phyloP scores from a whole-genome alignment of 306 rosid species.

The Nissolia schottii region DNA sequence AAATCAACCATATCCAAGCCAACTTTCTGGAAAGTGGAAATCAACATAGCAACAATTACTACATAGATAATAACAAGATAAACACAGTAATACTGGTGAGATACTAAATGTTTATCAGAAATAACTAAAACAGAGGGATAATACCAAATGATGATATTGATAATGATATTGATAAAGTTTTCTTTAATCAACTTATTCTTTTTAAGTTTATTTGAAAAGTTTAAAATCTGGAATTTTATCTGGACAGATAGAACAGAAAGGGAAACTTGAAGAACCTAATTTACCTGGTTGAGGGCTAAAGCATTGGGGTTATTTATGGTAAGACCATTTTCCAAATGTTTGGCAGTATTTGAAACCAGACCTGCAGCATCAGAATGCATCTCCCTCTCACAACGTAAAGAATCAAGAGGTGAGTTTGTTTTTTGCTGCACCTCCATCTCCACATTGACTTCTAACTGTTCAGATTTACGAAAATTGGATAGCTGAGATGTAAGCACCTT shows the following conservation, averaged over 20 bases:
- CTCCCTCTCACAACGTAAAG: slow-evolving; percentile 36
- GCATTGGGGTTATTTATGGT: slow-evolving; percentile 22
- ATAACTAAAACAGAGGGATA: background rate
- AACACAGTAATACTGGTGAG: background rate
- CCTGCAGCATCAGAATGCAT: slow-evolving; percentile 26
- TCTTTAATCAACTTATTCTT: background rate
- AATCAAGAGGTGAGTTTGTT: slow-evolving; percentile 20
- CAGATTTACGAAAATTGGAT: slow-evolving; percentile 24
- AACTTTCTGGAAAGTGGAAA: slow-evolving; percentile 51
- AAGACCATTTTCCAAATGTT: slow-evolving; percentile 14
- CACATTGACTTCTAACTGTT: slow-evolving; percentile 22
- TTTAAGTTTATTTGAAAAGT: slow-evolving; percentile 6
- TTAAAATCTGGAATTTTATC: slow-evolving; percentile 11
- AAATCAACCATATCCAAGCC: slow-evolving; percentile 18
- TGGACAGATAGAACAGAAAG: slow-evolving; percentile 12
- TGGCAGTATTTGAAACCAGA: slow-evolving; percentile 23
- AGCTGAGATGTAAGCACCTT: slow-evolving; percentile 25
- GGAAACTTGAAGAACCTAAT: background rate
- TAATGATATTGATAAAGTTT: background rate
- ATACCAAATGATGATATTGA: background rate
- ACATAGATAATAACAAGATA: background rate
- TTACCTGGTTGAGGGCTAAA: slow-evolving; percentile 40
- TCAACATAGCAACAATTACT: slow-evolving; percentile 5
- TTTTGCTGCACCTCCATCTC: slow-evolving; percentile 30
- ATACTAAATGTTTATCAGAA: background rate